Conservation (phyloP, 805 yeast species). For the Komagataella pastoris region DNA sequence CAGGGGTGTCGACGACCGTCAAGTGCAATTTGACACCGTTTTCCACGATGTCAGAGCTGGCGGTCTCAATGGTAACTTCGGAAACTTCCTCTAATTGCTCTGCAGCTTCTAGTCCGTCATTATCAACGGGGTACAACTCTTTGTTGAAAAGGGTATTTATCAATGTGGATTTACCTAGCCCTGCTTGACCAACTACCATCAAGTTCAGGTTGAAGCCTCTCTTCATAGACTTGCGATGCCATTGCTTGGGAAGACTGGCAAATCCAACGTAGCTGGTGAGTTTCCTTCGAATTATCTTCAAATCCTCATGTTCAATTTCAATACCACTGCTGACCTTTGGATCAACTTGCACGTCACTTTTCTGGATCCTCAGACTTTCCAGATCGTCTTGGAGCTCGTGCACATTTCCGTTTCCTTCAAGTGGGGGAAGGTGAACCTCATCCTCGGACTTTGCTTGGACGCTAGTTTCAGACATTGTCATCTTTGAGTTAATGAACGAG, state of each 20-base stretch:
- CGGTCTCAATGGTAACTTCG: slow-evolving; percentile 31
- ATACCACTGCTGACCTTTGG: not conserved
- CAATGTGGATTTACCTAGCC: slow-evolving; percentile 87
- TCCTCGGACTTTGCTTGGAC: not conserved
- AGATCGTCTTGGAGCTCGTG: not conserved
- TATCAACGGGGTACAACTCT: slow-evolving; percentile 31
- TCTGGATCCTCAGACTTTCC: not conserved
- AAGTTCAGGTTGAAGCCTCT: slow-evolving; percentile 83
- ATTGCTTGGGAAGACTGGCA: slow-evolving; percentile 95
- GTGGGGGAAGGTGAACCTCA: not conserved
- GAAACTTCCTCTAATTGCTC: slow-evolving; percentile 33
- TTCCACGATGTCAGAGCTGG: slow-evolving; percentile 72
- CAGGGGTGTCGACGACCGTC: slow-evolving; percentile 82
- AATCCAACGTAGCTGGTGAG: slow-evolving; percentile 91
- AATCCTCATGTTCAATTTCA: slow-evolving; percentile 15
- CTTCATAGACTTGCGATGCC: slow-evolving; percentile 90
- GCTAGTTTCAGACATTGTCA: not conserved
- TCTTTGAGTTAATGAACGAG: not conserved
- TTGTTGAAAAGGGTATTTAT: slow-evolving; percentile 80
- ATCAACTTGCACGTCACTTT: not conserved
- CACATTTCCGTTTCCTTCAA: not conserved
- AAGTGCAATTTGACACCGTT: slow-evolving; percentile 81
- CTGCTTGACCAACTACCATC: slow-evolving; percentile 84
- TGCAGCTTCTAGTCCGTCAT: slow-evolving; percentile 23
- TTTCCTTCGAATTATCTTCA: slow-evolving; percentile 66